Percentiles rank a stretch among this genome's conserved stretches.
These are phyloP conservation scores for Nemania sp. DNA, from an alignment of 2,329 filamentous ascomycete species.

Conservation along the genomic window DNA sequence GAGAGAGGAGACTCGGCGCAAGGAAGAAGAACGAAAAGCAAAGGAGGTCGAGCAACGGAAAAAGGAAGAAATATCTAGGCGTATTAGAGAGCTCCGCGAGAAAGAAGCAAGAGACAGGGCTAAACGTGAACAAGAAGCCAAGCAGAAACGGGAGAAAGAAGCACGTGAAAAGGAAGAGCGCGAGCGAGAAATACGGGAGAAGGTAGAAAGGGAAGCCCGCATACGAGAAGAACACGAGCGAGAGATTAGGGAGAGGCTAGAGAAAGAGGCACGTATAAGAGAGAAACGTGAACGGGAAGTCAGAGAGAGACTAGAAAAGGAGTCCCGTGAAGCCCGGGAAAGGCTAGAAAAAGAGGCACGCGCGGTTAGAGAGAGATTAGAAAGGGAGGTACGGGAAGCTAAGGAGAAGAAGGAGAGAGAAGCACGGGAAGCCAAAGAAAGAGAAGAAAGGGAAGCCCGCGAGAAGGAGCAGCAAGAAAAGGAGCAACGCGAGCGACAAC, in stretches of 20 bases:
- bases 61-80: slow-evolving; percentile 66
- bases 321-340: slow-evolving; percentile 31
- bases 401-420: slow-evolving; percentile 55
- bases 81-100: slow-evolving; percentile 66
- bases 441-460: slow-evolving; percentile 53
- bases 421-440: slow-evolving; percentile 55
- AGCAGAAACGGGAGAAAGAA: slow-evolving; percentile 55
- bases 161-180: slow-evolving; percentile 49
- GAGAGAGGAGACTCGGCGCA: slow-evolving; percentile 72
- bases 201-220: slow-evolving; percentile 58
- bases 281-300: slow-evolving; percentile 55
- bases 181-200: slow-evolving; percentile 51
- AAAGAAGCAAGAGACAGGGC: slow-evolving; percentile 58
- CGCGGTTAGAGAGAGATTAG: slow-evolving; percentile 50
- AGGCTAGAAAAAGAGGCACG: slow-evolving; percentile 50
- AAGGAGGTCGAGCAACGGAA: slow-evolving; percentile 71
- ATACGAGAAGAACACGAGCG: slow-evolving; percentile 54
- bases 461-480: slow-evolving; percentile 42
- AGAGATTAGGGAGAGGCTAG: slow-evolving; percentile 53
- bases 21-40: slow-evolving; percentile 72
- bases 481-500: slow-evolving; percentile 55
- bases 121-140: slow-evolving; percentile 49
- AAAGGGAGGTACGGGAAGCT: slow-evolving; percentile 52
- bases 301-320: slow-evolving; percentile 50
- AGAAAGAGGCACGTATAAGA: slow-evolving; percentile 47